phyloP scores from a whole-genome alignment of 805 yeast species.

The Schwanniomyces pseudopolymorphus region DNA sequence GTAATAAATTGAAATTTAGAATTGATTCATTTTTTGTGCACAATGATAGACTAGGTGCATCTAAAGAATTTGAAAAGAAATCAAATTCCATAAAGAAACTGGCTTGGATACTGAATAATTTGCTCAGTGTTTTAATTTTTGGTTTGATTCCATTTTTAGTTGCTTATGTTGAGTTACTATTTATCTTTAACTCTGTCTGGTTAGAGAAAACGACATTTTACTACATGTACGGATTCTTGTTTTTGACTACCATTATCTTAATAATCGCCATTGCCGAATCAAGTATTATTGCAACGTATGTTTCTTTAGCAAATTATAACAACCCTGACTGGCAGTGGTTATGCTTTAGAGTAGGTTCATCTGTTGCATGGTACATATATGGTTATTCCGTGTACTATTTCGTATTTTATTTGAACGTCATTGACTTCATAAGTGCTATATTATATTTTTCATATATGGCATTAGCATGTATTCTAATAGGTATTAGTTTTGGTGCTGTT shows the following conservation, averaged over 20 bases:
- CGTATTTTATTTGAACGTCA: conserved; percentile 53
- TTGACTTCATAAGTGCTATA: conserved; percentile 65
- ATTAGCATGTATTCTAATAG: conserved; percentile 59
- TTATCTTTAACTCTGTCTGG: conserved; percentile 76
- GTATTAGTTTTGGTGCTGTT: conserved; percentile 73
- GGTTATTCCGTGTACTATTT: conserved; percentile 69
- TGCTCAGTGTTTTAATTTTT: conserved; percentile 43
- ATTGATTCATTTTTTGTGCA: conserved; percentile 17
- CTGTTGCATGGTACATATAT: conserved; percentile 71
- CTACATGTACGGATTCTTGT: conserved; percentile 76
- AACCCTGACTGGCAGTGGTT: conserved; percentile 83
- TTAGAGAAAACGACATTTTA: conserved; percentile 75
- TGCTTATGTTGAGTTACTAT: conserved; percentile 74
- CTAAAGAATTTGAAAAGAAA: not conserved
- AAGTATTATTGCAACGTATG: conserved; percentile 66
- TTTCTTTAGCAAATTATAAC: conserved; percentile 53
- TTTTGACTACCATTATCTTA: conserved; percentile 58
- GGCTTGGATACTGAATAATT: conserved; percentile 22
- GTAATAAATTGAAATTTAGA: conserved; percentile 35
- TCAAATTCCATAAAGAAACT: conserved; percentile 1
- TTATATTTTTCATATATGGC: conserved; percentile 73
- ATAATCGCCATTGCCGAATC: conserved; percentile 67
- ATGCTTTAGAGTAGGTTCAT: conserved; percentile 64
- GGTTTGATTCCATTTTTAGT: conserved; percentile 80
- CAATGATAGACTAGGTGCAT: not conserved